Base-by-base conservation (phyloP, 2,329 filamentous ascomycete species). In the Penicillium sp. region DNA sequence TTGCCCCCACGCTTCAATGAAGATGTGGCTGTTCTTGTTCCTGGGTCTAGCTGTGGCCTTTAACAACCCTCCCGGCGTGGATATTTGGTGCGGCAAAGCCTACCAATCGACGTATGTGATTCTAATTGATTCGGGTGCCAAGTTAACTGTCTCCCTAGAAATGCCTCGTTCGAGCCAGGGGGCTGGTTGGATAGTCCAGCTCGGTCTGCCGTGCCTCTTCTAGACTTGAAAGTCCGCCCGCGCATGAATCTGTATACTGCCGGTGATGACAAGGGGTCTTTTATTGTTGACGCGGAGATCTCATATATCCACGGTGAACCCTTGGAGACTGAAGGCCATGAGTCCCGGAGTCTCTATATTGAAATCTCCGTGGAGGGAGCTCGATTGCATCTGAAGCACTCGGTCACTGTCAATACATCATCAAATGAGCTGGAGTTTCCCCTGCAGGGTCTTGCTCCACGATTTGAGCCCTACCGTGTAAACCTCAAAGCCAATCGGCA, bases 41-140 rank as follows among this genome's bases (percentile, higher is more conserved):
- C 13, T 54, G 16, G 45, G 44, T 24, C 45, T 54, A n/a, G 50
- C 43, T n/a, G 25, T 42, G 14, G 56, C 56, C 42, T 69, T 74
- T 54, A 70, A 71, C 40, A 70, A 70, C 42, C 70, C 71, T n/a
- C 60, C 70, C 33, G 74, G 74, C 5, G 74, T 78, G 11, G 71
- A 76, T 44, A 70, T 75, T 30, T 78, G 75, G 76, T 77, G 77
- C 61, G 76, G 77, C 9, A 79, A 79, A 56, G 74, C 76, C 13
- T 79, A 78, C 59, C 63, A 63, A 28, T 63, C 66, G 33, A 69
- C 63, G 68, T 76, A 60, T 63, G 68, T 28, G 28, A 16, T 6
- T 25, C 9, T 14, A n/a, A 13, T n/a, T 13, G 7, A 44, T 16
- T 9, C 22, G 16, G 7, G 16, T 31, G 13, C n/a, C 9, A 22